Evolutionary conservation across 129 eudicot species (phyloP), one percentile per base, ranked within the genome.

Genomic region (Smallanthus sonchifolius): DNA sequence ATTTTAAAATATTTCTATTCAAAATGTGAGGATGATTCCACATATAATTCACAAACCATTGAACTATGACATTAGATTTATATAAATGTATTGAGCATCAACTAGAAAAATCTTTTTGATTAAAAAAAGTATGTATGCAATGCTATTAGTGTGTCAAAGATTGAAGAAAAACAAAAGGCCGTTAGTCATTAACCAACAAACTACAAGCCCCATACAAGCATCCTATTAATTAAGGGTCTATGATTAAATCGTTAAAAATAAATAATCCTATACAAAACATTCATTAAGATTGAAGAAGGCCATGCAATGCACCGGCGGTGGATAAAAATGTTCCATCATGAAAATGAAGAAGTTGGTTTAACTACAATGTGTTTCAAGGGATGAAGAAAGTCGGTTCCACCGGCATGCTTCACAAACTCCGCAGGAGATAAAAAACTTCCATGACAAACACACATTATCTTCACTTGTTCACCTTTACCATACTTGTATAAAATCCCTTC

Each of bases 391-490:
- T 92, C 87, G 51, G 69, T 82, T 14, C 97, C 96, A 15, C 97
- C 97, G 2, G 96, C 97, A 39, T 92, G 97, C 83, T 72, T 80
- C 49, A 92, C 87, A 72, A 92, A 92, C 81, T 89, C 96, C 0
- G 87, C 87, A 30, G 97, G 97, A 16, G 97, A 84, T 36, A 82
- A 84, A 73, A 86, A 91, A 47, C 54, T 83, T 0, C 97, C 97
- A 69, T 91, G 97, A 62, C 97, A 91, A 3, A 87, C 89, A 43
- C 97, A 92, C 88, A 92, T 80, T 79, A 92, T 92, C 81, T 89
- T 85, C 61, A 92, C 87, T 57, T 88, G 92, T 57, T 85, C 96
- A 28, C 97, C 96, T 34, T 75, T 92, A 4, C 88, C 86, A 19
- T 87, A 92, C 70, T 77, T 89, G 76, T 92, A 92, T 32, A 92